phyloP scores from a whole-genome alignment of 2,329 filamentous ascomycete species.

The Coniochaeta pulveracea region DNA sequence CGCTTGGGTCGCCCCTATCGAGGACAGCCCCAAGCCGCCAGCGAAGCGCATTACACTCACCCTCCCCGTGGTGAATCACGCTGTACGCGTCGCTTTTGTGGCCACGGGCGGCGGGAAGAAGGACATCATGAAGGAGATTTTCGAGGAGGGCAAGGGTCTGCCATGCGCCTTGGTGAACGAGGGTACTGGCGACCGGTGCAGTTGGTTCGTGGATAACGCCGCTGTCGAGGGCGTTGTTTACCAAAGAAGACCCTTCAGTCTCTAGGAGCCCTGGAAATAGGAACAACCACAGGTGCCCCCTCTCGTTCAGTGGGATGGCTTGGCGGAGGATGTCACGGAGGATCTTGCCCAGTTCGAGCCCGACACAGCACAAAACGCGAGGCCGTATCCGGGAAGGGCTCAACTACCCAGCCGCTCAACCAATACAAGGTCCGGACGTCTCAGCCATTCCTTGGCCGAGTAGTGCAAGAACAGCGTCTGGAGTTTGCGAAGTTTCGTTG shows the following conservation, averaged over 20 bases:
- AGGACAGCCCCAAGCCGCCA: constrained; percentile 91
- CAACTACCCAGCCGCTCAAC: too few relatives aligned
- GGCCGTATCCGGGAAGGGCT: too few relatives aligned
- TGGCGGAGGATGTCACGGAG: too few relatives aligned
- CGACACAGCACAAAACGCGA: too few relatives aligned
- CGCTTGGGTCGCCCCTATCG: constrained; percentile 87
- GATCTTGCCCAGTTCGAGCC: too few relatives aligned
- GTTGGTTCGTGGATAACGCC: constrained; percentile 86
- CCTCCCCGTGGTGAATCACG: constrained; percentile 80
- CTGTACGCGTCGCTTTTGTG: constrained; percentile 78
- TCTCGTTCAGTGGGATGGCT: too few relatives aligned
- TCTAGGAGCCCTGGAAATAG: too few relatives aligned
- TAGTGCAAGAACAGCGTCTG: too few relatives aligned
- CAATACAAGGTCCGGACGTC: too few relatives aligned
- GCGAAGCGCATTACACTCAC: constrained; percentile 84
- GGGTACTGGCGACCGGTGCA: constrained; percentile 71
- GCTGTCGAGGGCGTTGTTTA: constrained; percentile 80
- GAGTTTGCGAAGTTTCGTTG: too few relatives aligned
- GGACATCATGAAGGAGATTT: constrained; percentile 85
- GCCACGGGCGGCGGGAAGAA: constrained; percentile 85
- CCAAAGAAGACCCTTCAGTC: constrained; percentile 56
- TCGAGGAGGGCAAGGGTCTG: constrained; percentile 69
- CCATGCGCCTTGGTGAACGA: constrained; percentile 86
- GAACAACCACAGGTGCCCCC: too few relatives aligned
- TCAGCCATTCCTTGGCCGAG: too few relatives aligned